Evolutionary conservation across 192 early-diverging fungal genomes (phyloP), one percentile per base, ranked within the genome.

Genomic region (Coemansia sp.): DNA sequence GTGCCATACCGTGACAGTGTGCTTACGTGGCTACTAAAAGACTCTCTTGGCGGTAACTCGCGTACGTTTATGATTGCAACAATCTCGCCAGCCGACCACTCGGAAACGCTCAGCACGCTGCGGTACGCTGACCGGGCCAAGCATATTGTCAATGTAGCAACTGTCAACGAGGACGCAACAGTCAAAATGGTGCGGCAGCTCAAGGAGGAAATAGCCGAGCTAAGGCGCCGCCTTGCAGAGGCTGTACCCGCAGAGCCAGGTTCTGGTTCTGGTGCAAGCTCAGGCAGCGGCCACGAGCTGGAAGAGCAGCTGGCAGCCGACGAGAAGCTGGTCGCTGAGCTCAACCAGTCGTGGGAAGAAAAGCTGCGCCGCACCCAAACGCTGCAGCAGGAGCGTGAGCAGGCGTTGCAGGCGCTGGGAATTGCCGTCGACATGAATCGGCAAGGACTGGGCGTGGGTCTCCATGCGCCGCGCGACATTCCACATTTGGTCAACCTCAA

Each of bases 1-100:
- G 85, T 97, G 19, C 93, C 94, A 3, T 97, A 97, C 69, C 84
- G 95, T 23, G 95, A 97, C 73, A 96, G 94, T 87, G 84, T 87
- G 11, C 79, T 93, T 22, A 93, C 91, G 4, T 93, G 91, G 91
- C 74, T 93, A 27, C 74, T 93, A 6, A 92, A 92, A 68, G 91
- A 93, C 62, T 91, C 87, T 31, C 71, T 93, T 4, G 92, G 92
- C 59, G 92, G 92, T 62, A 92, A 92, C 66, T 92, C 91, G 26
- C 88, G 89, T 48, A 93, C 92, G 6, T 83, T 87, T 57, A 92
- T 93, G 83, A 87, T 93, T 35, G 90, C 90, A 0, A 87, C 90
- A 0, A 83, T 93, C 22, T 92, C 92, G 25, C 91, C 92, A 0
- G 86, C 91, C 0, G 86, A 84, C 27, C 90, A 87, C 57, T 83